Conservation (phyloP, 2,329 filamentous ascomycete genomes). For the Blastomyces percursus region DNA sequence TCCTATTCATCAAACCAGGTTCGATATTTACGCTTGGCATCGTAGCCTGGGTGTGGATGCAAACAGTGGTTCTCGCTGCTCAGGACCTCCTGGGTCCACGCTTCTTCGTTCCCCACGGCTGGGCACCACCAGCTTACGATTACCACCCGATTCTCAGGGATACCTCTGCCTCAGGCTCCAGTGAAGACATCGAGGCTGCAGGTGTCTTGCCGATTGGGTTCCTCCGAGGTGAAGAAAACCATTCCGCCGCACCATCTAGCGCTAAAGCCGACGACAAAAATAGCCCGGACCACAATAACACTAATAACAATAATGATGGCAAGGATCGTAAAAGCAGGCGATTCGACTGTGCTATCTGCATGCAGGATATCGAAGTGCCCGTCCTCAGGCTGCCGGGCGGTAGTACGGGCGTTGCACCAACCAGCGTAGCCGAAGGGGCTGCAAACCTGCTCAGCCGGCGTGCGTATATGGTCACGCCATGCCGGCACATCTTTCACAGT, state of each 20-base stretch:
- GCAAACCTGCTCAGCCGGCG: conserved; percentile 65
- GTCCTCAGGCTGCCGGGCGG: conserved; percentile 51
- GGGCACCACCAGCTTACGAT: conserved; percentile 63
- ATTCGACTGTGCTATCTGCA: conserved; percentile 92
- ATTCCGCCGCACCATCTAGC: conserved; percentile 21
- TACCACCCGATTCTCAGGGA: conserved; percentile 78
- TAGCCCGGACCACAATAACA: conserved; percentile 15
- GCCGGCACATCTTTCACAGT: conserved; percentile 90
- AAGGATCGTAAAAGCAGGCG: conserved; percentile 43
- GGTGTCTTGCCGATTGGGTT: conserved; percentile 64
- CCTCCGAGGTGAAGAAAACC: conserved; percentile 41
- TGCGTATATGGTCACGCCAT: conserved; percentile 94
- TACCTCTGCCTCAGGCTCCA: conserved; percentile 29
- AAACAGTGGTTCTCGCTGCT: conserved; percentile 63
- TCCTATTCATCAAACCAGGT: conserved; percentile 66
- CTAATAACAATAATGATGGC: conserved; percentile 33
- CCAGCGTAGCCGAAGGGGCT: conserved; percentile 33
- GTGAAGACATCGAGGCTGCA: conserved; percentile 69
- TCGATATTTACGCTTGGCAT: conserved; percentile 52
- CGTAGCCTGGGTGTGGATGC: conserved; percentile 73
- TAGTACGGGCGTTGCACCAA: conserved; percentile 20
- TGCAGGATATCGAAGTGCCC: conserved; percentile 81
- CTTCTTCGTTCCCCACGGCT: conserved; percentile 65
- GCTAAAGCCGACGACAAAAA: neutral
- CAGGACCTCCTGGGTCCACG: conserved; percentile 81